Evolutionary conservation across 169 alveolate genomes (phyloP), one percentile per base, ranked within the genome.

Genomic region (Neospora caninum): DNA sequence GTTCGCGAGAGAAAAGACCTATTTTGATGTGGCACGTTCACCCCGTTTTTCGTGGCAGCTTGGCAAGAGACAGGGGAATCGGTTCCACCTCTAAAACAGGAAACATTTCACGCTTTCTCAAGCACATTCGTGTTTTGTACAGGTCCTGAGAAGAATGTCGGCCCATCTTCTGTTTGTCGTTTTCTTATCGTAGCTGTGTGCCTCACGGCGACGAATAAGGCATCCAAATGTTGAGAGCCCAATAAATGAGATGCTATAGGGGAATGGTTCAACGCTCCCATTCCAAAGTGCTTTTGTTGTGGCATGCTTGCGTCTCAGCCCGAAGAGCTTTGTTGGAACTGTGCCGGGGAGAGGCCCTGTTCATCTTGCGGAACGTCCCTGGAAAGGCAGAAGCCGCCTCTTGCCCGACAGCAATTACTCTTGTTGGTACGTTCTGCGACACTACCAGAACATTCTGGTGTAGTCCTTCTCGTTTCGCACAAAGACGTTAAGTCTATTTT

Each of bases 261-360:
- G 18, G 58, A 22, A 13, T 49, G 18, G 58, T 22, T 49, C 58
- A 13, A 49, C 27, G 58, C 0, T 49, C 58, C 34, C 34, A 18
- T n/a, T 64, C 78, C 31, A 27, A 20, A 64, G 9, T n/a, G 0
- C 0, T 64, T 64, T 25, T 29, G 78, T 0, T 64, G 78, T 27
- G n/a, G 10, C 78, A 20, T 64, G 78, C 25, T 64, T 29, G 58
- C 58, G 6, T 49, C 78, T 13, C 93, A 89, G 93, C 93, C 42
- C 67, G 93, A 7, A 18, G 93, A 25, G 93, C 93, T 0, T 34
- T 89, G 69, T 82, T 89, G 88, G 93, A 89, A 31, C 73, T 89
- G 27, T 89, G 93, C 88, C 58, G 93, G 16, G 93, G 93, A 18
- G 93, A 89, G 42, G 93, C 88, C 22, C 73, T 89, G 34, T 58